Conservation (phyloP, 2,329 filamentous ascomycete genomes). For the Aureobasidium sp. region DNA sequence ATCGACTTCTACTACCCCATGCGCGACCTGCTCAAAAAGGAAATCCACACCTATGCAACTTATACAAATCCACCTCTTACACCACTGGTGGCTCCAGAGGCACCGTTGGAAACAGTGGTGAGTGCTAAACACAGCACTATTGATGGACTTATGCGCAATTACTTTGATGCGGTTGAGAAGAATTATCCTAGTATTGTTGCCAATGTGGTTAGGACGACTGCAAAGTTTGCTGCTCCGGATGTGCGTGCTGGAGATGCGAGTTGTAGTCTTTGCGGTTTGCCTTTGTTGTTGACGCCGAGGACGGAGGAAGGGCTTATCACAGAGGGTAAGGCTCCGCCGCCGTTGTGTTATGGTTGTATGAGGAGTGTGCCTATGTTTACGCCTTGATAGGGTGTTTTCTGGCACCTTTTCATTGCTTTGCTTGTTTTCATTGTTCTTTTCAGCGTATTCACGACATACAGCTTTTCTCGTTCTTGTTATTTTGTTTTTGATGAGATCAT, state of each 20-base stretch:
- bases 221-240: slow-evolving; percentile 56
- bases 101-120: slow-evolving; percentile 32
- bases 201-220: slow-evolving; percentile 89
- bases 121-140: slow-evolving; percentile 76
- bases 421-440: background rate
- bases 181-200: slow-evolving; percentile 86
- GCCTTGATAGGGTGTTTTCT: background rate
- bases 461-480: no score
- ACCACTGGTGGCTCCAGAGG: slow-evolving; percentile 24
- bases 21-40: slow-evolving; percentile 75
- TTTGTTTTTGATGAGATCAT: no score
- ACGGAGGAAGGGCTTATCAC: slow-evolving; percentile 21
- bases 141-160: slow-evolving; percentile 80
- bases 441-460: background rate
- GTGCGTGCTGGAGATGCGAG: slow-evolving; percentile 23
- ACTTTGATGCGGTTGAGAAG: slow-evolving; percentile 77
- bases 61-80: slow-evolving; percentile 30
- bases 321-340: slow-evolving; percentile 20
- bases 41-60: slow-evolving; percentile 58
- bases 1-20: slow-evolving; percentile 67
- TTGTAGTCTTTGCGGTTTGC: slow-evolving; percentile 64
- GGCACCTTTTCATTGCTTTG: background rate
- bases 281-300: slow-evolving; percentile 46
- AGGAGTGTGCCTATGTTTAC: slow-evolving; percentile 38
- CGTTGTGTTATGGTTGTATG: slow-evolving; percentile 66